A percentile compares a stretch with the other conserved stretches of the same genome.
phyloP scores from a whole-genome alignment of 257 asterid species.

The Lycium ferocissimum region DNA sequence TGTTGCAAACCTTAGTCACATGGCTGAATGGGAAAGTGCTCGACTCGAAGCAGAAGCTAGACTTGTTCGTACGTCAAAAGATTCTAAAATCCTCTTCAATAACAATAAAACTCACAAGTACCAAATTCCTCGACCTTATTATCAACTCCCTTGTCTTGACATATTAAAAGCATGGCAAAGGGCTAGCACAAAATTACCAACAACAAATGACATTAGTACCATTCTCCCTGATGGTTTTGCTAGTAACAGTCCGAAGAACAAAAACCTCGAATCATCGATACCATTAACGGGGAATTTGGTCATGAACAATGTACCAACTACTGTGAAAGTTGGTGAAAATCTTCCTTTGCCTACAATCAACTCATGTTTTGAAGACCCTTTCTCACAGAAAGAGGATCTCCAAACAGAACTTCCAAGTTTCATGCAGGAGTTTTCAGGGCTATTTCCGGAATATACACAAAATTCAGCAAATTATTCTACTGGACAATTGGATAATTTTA shows the following conservation, averaged over 20 bases:
- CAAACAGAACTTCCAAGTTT: constrained; percentile 25
- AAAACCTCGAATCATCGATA: background rate
- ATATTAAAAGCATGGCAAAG: constrained; percentile 39
- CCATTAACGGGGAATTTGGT: background rate
- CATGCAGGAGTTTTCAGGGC: constrained; percentile 3
- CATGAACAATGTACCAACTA: background rate
- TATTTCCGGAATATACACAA: constrained; percentile 20
- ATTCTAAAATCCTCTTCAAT: background rate
- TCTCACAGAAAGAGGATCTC: background rate
- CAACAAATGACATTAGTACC: constrained; percentile 14
- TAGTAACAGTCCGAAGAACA: background rate
- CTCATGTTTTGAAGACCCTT: background rate
- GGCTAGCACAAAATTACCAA: constrained; percentile 5
- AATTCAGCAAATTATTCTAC: background rate
- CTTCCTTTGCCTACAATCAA: background rate
- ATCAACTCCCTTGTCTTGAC: constrained; percentile 37
- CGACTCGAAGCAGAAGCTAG: constrained; percentile 49
- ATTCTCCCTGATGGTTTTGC: background rate
- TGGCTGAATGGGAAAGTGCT: constrained; percentile 54
- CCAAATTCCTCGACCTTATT: constrained; percentile 13
- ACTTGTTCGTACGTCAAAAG: constrained; percentile 31
- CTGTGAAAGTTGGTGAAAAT: background rate
- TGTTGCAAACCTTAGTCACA: constrained; percentile 43
- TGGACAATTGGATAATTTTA: background rate
- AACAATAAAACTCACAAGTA: background rate